Conservation (phyloP, 208 protist genomes). For the Crithidia expoeki region DNA sequence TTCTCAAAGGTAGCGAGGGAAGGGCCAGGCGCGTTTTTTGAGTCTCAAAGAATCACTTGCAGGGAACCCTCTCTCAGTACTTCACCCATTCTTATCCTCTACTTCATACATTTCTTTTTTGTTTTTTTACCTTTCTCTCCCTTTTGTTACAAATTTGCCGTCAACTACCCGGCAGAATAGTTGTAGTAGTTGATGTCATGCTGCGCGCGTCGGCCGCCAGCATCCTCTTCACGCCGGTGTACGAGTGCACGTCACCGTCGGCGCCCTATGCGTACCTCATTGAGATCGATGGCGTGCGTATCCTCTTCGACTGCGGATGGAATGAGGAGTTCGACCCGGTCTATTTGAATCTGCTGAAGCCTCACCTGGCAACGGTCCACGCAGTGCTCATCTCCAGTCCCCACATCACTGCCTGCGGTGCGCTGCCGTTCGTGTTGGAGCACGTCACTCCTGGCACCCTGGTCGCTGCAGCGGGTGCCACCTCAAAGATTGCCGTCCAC, state of each 20-base stretch:
- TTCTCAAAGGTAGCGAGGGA: no score
- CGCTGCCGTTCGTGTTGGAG: conserved; percentile 83
- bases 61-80: no score
- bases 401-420: conserved; percentile 78
- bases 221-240: conserved; percentile 45
- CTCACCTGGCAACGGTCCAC: conserved; percentile 57
- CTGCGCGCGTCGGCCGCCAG: conserved; percentile 49
- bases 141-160: neutral
- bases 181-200: conserved; percentile 19
- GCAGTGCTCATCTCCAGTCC: conserved; percentile 82
- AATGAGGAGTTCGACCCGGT: conserved; percentile 59
- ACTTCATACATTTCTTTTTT: neutral
- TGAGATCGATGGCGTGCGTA: conserved; percentile 82
- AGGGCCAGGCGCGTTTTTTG: no score
- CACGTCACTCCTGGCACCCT: conserved; percentile 62
- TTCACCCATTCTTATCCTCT: neutral
- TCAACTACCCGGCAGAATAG: no score
- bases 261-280: conserved; percentile 72
- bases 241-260: conserved; percentile 41
- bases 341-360: conserved; percentile 59
- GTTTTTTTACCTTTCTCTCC: neutral
- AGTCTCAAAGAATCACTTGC: no score
- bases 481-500: conserved; percentile 82
- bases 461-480: conserved; percentile 70
- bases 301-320: conserved; percentile 91